Evolutionary conservation across 352 stramenopile species (phyloP), one percentile per base, ranked within the genome.

Genomic region (Phytopythium cucurbitacearum): DNA sequence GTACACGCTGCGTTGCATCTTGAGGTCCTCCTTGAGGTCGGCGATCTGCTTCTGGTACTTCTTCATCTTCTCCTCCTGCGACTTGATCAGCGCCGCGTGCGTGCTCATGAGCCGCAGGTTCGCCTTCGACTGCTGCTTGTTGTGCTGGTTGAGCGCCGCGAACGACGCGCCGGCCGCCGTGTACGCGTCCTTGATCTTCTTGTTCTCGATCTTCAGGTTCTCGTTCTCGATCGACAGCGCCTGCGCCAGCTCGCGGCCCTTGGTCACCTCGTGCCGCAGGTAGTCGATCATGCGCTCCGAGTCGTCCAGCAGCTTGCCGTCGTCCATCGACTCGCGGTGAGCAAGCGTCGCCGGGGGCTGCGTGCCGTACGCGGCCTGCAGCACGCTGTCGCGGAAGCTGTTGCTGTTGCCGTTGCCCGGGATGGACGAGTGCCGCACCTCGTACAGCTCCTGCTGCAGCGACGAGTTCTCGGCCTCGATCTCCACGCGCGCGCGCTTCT

Each of bases 151-250:
- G 2, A 97, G 68, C 9, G 90, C 86, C 11, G 87, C 82, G 59
- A 98, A 98, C 4, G 89, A 97, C 43, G 85, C 87, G n/a, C 88
- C 85, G 5, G 91, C 89, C 52, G 87, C 89, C 10, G 87, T 94
- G 72, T 98, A 97, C 3, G 91, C 89, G 67, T 97, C 89, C 68
- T 97, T 90, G n/a, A 94, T 80, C 52, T 89, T 89, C 59, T 91
- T 91, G 74, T 92, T 92, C 59, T 94, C 84, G 0, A 71, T 65
- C 60, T 92, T 92, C n/a, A 94, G 69, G 35, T 79, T 80, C 51
- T 92, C 84, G 43, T 93, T 92, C 48, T 95, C 85, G 40, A 80
- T 64, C 7, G 69, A 80, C 39, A 91, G 50, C 9, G 69, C 61
- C 13, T 85, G 69, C 46, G 90, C 80, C 7, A 89, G 48, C 10